phyloP scores from a whole-genome alignment of 1,284 basidiomycete species.

The Heimioporus retisporus region DNA sequence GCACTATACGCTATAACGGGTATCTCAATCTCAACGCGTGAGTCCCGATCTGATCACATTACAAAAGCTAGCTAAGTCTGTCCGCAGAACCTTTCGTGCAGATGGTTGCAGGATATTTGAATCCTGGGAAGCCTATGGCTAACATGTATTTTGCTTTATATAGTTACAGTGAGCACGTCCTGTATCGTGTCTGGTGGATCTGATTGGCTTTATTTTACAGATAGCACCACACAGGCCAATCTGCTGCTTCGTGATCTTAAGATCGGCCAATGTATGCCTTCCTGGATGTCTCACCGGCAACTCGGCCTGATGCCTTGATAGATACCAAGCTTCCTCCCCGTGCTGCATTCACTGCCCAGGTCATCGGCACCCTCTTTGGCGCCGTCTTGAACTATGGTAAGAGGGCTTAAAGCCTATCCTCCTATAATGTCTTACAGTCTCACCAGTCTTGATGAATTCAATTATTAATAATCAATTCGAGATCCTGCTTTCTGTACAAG shows the following conservation, averaged over 20 bases:
- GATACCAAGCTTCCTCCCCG: slow-evolving; percentile 76
- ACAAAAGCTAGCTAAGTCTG: not conserved
- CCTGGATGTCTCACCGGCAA: slow-evolving; percentile 11
- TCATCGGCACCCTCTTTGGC: slow-evolving; percentile 58
- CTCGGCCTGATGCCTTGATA: slow-evolving; percentile 14
- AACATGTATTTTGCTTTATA: slow-evolving; percentile 71
- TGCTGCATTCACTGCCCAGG: slow-evolving; percentile 71
- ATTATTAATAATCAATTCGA: slow-evolving; percentile 65
- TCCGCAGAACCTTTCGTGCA: slow-evolving; percentile 52
- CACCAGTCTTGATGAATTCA: slow-evolving; percentile 62
- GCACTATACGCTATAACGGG: slow-evolving; percentile 66
- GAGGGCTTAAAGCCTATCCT: slow-evolving; percentile 15
- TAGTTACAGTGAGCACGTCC: slow-evolving; percentile 51
- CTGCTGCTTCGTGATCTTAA: slow-evolving; percentile 65
- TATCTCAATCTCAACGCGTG: slow-evolving; percentile 59
- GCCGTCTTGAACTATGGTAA: slow-evolving; percentile 64
- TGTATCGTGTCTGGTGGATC: no score
- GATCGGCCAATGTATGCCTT: slow-evolving; percentile 62
- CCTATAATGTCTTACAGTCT: slow-evolving; percentile 1
- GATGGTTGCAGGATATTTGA: slow-evolving; percentile 70
- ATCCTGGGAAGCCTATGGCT: slow-evolving; percentile 67
- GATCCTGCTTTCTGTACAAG: slow-evolving; percentile 56
- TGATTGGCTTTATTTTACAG: not conserved
- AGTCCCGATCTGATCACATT: slow-evolving; percentile 16
- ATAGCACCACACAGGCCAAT: slow-evolving; percentile 52